A percentile compares a stretch with the other conserved stretches of the same genome.
These are phyloP conservation scores for Trichosporon faecale DNA, from an alignment of 1,284 basidiomycete genomes.

Conservation along the genomic window DNA sequence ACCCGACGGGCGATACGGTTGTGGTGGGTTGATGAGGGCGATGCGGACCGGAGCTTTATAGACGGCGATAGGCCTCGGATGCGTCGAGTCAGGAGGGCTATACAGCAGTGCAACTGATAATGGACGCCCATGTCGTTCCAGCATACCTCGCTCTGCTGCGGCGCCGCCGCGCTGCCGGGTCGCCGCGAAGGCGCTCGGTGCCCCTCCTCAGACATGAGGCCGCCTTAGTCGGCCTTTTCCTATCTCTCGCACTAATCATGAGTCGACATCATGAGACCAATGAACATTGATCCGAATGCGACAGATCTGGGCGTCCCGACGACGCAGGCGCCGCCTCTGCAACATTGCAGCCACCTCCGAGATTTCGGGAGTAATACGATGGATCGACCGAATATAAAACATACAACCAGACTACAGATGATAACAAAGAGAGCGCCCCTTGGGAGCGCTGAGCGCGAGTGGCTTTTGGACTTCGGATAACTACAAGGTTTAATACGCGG, in stretches of 20 bases:
- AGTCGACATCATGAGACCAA: neutral
- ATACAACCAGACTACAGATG: constrained; percentile 3
- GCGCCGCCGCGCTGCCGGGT: neutral
- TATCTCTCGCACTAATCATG: neutral
- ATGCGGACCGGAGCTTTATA: neutral
- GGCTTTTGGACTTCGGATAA: constrained; percentile 4
- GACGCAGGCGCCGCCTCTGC: neutral
- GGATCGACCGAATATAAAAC: neutral
- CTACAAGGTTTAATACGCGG: constrained; percentile 8
- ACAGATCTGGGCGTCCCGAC: neutral
- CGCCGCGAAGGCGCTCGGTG: neutral
- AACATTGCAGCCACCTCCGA: neutral
- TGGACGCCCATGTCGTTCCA: neutral
- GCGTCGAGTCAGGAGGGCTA: neutral
- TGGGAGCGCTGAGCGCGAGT: neutral
- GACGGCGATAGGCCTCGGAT: neutral
- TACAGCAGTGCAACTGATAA: neutral
- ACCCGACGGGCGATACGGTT: neutral
- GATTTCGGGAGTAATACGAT: neutral
- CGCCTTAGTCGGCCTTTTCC: neutral
- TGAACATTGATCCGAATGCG: neutral
- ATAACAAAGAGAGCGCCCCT: neutral
- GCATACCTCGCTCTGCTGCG: neutral
- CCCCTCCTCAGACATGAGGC: neutral
- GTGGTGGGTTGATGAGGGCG: neutral